A percentile compares a stretch with the other conserved stretches of the same genome.
Evolutionary conservation across 129 eudicot genomes (phyloP).

Genomic region (Erigeron canadensis): DNA sequence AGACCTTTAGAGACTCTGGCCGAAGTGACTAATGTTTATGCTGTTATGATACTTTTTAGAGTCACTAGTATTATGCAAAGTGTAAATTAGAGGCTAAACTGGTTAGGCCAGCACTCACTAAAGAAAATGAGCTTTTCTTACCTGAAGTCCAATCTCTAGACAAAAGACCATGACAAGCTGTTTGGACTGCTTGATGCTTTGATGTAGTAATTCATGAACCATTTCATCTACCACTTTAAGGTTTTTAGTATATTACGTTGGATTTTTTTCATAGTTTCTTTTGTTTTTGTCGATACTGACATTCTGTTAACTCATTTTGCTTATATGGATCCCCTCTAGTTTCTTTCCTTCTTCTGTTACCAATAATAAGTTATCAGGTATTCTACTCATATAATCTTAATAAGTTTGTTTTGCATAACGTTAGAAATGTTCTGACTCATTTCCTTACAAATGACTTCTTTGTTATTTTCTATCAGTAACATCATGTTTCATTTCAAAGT

Average conservation of each 20-base stretch:
- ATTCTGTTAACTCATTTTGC: not conserved
- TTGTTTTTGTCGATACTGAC: not conserved
- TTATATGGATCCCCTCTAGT: not conserved
- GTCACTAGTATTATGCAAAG: not conserved
- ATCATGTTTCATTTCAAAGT: not conserved
- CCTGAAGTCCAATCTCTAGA: not conserved
- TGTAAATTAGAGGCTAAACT: not conserved
- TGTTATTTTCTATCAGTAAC: not conserved
- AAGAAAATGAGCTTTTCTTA: not conserved
- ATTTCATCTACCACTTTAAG: not conserved
- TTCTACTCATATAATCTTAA: not conserved
- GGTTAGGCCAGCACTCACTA: not conserved
- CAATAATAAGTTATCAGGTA: not conserved
- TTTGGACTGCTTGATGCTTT: not conserved
- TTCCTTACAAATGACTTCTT: not conserved
- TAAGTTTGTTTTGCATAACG: not conserved
- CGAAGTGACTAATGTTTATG: not conserved
- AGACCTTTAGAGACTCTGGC: not conserved
- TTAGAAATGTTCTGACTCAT: not conserved
- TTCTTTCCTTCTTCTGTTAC: not conserved
- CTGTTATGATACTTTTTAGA: not conserved
- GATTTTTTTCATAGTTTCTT: not conserved
- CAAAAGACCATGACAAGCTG: not conserved
- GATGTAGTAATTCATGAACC: not conserved
- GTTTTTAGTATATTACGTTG: not conserved